phyloP scores from a whole-genome alignment of 768 basidiomycete genomes.

The Calocybe gangraenosa region DNA sequence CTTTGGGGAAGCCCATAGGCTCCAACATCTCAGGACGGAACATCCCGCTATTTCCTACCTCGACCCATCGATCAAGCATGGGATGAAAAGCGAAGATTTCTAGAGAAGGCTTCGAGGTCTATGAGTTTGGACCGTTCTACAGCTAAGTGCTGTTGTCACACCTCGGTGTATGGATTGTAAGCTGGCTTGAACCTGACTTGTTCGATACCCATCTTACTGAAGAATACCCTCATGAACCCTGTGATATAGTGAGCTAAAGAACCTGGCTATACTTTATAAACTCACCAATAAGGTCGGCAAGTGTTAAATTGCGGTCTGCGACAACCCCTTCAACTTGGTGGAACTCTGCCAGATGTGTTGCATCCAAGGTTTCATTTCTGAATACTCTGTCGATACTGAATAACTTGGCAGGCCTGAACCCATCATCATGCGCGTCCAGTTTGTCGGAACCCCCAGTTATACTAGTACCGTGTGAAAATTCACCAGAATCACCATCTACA shows the following conservation, averaged over 20 bases:
- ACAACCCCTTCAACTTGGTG: slow-evolving; percentile 99
- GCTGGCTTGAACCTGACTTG: slow-evolving; percentile 97
- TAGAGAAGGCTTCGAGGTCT: slow-evolving; percentile 67
- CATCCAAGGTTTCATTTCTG: slow-evolving; percentile 98
- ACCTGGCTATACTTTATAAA: slow-evolving; percentile 1
- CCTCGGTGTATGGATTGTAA: slow-evolving; percentile 98
- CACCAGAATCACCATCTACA: slow-evolving; percentile 34
- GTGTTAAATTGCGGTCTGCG: slow-evolving; percentile 86
- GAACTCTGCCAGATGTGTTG: slow-evolving; percentile 98
- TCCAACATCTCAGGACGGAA: slow-evolving; percentile 99
- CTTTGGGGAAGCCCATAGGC: slow-evolving; percentile 97
- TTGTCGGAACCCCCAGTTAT: slow-evolving; percentile 21
- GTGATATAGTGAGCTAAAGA: not conserved
- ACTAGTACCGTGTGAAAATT: slow-evolving; percentile 35
- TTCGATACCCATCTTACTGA: slow-evolving; percentile 95
- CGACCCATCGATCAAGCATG: slow-evolving; percentile 90
- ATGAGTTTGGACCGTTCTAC: not conserved
- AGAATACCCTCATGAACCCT: slow-evolving; percentile 99
- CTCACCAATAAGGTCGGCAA: slow-evolving; percentile 92
- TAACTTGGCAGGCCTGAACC: slow-evolving; percentile 87
- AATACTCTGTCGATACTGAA: slow-evolving; percentile 99
- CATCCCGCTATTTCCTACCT: slow-evolving; percentile 99
- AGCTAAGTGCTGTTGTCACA: slow-evolving; percentile 20
- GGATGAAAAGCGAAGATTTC: slow-evolving; percentile 99
- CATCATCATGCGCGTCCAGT: slow-evolving; percentile 47